Base-by-base conservation (phyloP, 352 stramenopile species). In the Pythium dissimile region DNA sequence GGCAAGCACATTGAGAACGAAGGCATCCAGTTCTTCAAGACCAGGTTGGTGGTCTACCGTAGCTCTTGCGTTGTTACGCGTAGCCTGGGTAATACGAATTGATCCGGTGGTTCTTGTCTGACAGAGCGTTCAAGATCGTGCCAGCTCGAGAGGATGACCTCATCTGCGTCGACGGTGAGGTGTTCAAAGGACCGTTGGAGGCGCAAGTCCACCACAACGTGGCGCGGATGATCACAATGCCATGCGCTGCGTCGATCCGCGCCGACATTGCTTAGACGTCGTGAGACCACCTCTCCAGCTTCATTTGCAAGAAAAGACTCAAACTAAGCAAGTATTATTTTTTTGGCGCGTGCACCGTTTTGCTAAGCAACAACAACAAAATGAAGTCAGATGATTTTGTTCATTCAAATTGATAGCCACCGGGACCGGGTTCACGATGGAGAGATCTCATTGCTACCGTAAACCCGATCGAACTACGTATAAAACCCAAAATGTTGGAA, bases 81-180 rank as follows among this genome's bases (percentile, higher is more conserved):
- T n/a, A n/a, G n/a, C n/a, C n/a, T n/a, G n/a, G n/a, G n/a, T n/a
- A n/a, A n/a, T n/a, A n/a, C n/a, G n/a, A n/a, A n/a, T n/a, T n/a
- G n/a, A n/a, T n/a, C n/a, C n/a, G n/a, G n/a, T n/a, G n/a, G n/a
- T n/a, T n/a, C n/a, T n/a, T n/a, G n/a, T n/a, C n/a, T n/a, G 11
- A 38, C 13, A 79, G 82, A 57, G 80, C 77, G 12, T 88, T 81
- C 50, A 72, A 72, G 30, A 59, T 88, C 23, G 37, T 55, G 21
- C 47, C 63, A 11, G 70, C 59, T 27, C 64, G 68, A 23, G 28
- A 58, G 2, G 23, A 72, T 20, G 75, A 86, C 21, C 49, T 74
- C 26, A 70, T 90, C 20, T 88, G 73, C 38, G 64, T 90, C 16
- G 80, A 90, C 57, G 80, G 80, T 7, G 80, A 90, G 34, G 54